Base-by-base conservation (phyloP, 306 rosid species). In the Vigna trinervia region DNA sequence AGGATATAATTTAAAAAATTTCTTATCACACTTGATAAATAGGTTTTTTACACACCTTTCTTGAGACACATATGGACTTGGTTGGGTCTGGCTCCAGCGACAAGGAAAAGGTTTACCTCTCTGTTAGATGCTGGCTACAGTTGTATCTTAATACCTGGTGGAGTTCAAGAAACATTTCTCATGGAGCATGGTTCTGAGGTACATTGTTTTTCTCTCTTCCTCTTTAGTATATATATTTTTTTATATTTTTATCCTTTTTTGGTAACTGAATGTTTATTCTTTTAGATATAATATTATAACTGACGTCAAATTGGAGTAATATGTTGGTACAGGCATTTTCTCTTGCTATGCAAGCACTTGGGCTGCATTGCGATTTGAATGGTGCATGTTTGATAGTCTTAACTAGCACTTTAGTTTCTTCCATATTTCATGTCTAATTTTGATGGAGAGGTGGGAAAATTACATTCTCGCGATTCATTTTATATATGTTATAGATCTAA, bases 11-110 rank as follows among this genome's bases (percentile, higher is more conserved):
- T 69, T 46, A 32, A 47, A 72, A 10, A 4, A 52, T 61, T 79
- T 83, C 74, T 36, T 71, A 48, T 64, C 59, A 43, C 67, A 39
- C 82, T 62, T 77, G 64, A 58, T 66, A 45, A 23, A 64, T 77
- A 95, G 98, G 85, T 95, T 80, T 95, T 95, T 77, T 90, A 89
- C 58, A 89, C 97, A 32, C 99, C 99, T 8, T 90, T 95, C 81
- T 66, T 95, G 87, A 89, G 99, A 82, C 99, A 95, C 76, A 85
- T 92, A 80, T 92, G 99, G 97, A 92, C 97, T 57, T 95, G 99
- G 99, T 69, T 92, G 88, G 99, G 99, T 77, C 90, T 95, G 45
- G 34, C 92, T 6, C 63, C 97, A 7, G 99, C 88, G 11, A 43
- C 96, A 47, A 95, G 5, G 91, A 87, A 85, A 58, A 95, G 88